Conservation (phyloP, 2,329 filamentous ascomycete species). For the Stachybotrys echinatus region DNA sequence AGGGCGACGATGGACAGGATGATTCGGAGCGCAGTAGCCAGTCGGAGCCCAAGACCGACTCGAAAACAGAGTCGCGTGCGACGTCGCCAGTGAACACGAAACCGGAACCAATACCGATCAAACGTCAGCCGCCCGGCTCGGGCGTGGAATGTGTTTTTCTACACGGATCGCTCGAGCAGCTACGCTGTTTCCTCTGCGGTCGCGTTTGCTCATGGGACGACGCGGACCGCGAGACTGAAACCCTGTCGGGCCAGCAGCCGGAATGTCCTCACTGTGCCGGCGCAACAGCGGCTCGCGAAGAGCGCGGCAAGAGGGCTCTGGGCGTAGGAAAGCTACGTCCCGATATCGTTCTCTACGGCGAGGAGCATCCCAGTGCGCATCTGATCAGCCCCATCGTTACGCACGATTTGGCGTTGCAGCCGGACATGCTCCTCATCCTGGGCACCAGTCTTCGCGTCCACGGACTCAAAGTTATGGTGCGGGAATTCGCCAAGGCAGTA, state of each 20-base stretch:
- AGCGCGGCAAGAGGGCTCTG: constrained; percentile 60
- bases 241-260: constrained; percentile 59
- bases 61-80: background rate
- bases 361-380: constrained; percentile 65
- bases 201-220: constrained; percentile 56
- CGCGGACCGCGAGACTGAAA: constrained; percentile 46
- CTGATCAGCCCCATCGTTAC: constrained; percentile 64
- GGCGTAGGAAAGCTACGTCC: constrained; percentile 64
- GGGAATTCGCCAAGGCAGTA: constrained; percentile 66
- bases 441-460: constrained; percentile 69
- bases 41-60: constrained; percentile 6
- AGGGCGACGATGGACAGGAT: constrained; percentile 2
- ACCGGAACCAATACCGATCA: constrained; percentile 9
- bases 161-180: constrained; percentile 60
- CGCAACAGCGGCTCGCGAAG: constrained; percentile 56
- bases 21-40: background rate
- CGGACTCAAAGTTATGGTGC: constrained; percentile 64
- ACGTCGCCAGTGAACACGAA: constrained; percentile 9
- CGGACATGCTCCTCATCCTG: constrained; percentile 64
- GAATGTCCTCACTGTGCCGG: constrained; percentile 61
- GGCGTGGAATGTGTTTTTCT: constrained; percentile 65
- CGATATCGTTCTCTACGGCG: constrained; percentile 70
- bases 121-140: constrained; percentile 22
- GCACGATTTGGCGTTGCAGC: constrained; percentile 58
- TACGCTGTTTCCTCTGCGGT: constrained; percentile 60